Percentiles rank a stretch among this genome's conserved stretches.
Evolutionary conservation across 148 eudicot species (phyloP).

Genomic region (Fagopyrum homotropicum): DNA sequence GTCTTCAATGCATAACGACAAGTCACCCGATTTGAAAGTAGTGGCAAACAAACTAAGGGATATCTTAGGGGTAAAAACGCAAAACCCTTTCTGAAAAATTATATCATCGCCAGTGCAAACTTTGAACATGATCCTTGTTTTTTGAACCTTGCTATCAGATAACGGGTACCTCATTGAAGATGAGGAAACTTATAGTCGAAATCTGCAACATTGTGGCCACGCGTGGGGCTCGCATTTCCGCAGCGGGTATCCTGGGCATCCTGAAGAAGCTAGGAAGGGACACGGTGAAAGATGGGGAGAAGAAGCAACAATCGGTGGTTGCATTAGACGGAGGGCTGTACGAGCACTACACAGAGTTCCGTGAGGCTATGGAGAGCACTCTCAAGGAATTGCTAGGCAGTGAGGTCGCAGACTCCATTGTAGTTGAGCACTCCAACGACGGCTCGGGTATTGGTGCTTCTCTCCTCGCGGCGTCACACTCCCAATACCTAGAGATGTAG

Average conservation of each 20-base stretch:
- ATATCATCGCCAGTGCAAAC: neutral
- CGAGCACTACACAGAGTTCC: slow-evolving; percentile 75
- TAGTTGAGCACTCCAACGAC: slow-evolving; percentile 64
- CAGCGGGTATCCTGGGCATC: slow-evolving; percentile 81
- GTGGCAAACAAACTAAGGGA: slow-evolving; percentile 72
- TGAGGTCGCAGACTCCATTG: slow-evolving; percentile 43
- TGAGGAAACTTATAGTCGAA: slow-evolving; percentile 56
- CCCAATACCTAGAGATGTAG: slow-evolving; percentile 39
- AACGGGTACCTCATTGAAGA: slow-evolving; percentile 58
- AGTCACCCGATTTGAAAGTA: slow-evolving; percentile 65
- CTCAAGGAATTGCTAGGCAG: slow-evolving; percentile 72
- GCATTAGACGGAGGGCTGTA: slow-evolving; percentile 80
- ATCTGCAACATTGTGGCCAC: slow-evolving; percentile 64
- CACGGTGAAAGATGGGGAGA: slow-evolving; percentile 46
- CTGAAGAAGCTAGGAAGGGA: slow-evolving; percentile 72
- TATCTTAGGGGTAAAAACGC: slow-evolving; percentile 51
- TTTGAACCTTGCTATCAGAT: slow-evolving; percentile 33
- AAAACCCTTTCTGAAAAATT: neutral
- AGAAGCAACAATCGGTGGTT: slow-evolving; percentile 50
- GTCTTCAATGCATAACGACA: slow-evolving; percentile 92
- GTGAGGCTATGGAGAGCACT: slow-evolving; percentile 59
- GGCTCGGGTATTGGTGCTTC: slow-evolving; percentile 94
- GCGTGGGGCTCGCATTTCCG: slow-evolving; percentile 82
- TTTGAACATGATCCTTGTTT: neutral
- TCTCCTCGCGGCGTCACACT: slow-evolving; percentile 83